Evolutionary conservation across 441 rosid genomes (phyloP), one percentile per base, ranked within the genome.

Genomic region (Heliophila coronopifolia): DNA sequence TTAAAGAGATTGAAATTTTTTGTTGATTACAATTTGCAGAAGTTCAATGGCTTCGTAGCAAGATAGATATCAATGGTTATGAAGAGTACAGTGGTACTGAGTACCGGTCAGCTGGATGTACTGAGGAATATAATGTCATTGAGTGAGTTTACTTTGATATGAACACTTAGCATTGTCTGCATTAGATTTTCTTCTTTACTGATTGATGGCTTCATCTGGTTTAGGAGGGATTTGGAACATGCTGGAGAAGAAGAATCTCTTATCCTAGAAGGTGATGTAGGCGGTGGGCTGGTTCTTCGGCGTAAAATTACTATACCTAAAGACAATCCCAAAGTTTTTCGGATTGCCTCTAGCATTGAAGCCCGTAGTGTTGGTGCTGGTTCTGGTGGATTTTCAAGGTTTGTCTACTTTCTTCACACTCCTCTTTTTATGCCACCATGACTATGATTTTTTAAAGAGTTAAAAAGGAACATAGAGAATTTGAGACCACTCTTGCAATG

Each of bases 361-460:
- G 95, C 86, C 33, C 78, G 59, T 35, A 84, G 71, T 9, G 93
- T 91, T 44, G 96, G 88, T 70, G 88, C 96, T 62, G 91, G 96
- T 32, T 91, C 96, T 42, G 95, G 96, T 33, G 98, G 95, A 71
- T 91, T 63, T 75, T 91, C 96, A 66, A 91, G 96, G 98, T 86
- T 30, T 61, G 69, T 36, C 31, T 36, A 20, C 48, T 35, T 64
- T 13, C 49, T 25, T 42, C 3, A 27, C 15, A 10, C 7, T 56
- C 28, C 24, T 16, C 19, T 24, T 11, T 19, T 33, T 53, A 20
- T 44, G 40, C 18, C 12, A 44, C 27, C 7, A 9, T 33, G 12
- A 14, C 43, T 20, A 34, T 8, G 19, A 3, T 37, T 27, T 3
- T 22, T 20, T 14, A 18, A 6, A 39, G 5, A n/a, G 0, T 10